Conservation (phyloP, 2,329 filamentous ascomycete species). For the Aaosphaeria arxii region DNA sequence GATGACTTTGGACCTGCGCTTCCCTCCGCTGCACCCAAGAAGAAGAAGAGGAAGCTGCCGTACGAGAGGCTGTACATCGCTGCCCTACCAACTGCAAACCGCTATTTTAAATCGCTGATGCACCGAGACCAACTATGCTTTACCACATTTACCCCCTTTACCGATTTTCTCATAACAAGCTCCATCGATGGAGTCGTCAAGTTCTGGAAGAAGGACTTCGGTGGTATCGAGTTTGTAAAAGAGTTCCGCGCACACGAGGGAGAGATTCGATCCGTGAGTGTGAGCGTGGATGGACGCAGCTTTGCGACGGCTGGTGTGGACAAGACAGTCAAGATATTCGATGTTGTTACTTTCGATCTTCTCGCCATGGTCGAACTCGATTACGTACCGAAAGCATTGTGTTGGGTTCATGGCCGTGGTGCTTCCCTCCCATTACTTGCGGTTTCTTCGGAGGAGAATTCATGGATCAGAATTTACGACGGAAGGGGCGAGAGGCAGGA, state of each 20-base stretch:
- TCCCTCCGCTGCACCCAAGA: constrained; percentile 75
- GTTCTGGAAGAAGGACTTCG: constrained; percentile 95
- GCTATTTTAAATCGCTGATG: constrained; percentile 97
- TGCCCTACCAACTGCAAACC: constrained; percentile 74
- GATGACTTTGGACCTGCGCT: constrained; percentile 94
- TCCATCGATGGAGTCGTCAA: constrained; percentile 96
- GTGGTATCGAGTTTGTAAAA: constrained; percentile 95
- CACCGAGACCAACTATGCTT: constrained; percentile 94
- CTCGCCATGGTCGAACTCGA: constrained; percentile 69
- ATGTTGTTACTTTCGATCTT: constrained; percentile 72
- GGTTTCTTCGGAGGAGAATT: constrained; percentile 71
- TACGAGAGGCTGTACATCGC: constrained; percentile 95
- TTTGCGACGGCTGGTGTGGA: constrained; percentile 86
- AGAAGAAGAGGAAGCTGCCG: constrained; percentile 85
- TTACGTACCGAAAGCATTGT: constrained; percentile 73
- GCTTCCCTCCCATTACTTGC: constrained; percentile 86
- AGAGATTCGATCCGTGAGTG: constrained; percentile 78
- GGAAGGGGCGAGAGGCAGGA: constrained; percentile 77
- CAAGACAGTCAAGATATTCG: constrained; percentile 74
- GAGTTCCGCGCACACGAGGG: constrained; percentile 90
- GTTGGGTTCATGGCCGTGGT: constrained; percentile 84
- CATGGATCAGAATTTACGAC: constrained; percentile 79
- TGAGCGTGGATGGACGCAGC: constrained; percentile 85
- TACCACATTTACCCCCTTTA: constrained; percentile 81
- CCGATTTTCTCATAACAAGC: constrained; percentile 92